Evolutionary conservation across 1,284 basidiomycete species (phyloP).

Genomic region (Boletus calvinii): DNA sequence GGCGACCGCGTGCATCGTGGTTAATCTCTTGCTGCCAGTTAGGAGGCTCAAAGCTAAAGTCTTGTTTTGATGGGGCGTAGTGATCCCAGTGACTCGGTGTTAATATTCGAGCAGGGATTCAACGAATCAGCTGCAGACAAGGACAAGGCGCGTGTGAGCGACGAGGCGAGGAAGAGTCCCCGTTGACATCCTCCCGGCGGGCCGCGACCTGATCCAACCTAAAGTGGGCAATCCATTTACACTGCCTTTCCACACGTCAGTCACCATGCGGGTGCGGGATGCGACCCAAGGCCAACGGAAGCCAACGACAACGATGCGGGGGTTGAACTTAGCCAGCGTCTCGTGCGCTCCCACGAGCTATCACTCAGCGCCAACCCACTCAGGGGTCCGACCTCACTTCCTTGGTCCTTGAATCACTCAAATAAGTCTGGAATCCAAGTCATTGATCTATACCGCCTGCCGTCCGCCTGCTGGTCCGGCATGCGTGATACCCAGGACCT

Average conservation of each 20-base stretch:
- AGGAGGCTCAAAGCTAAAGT: background rate
- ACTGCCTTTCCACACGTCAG: slow-evolving; percentile 11
- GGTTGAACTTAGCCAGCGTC: slow-evolving; percentile 3
- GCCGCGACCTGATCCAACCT: slow-evolving; percentile 10
- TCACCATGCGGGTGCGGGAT: slow-evolving; percentile 10
- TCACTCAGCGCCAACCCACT: slow-evolving; percentile 32
- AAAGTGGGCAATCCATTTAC: slow-evolving; percentile 9
- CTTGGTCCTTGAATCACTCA: slow-evolving; percentile 28
- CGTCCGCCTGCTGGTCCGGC: slow-evolving; percentile 34
- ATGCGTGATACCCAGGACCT: slow-evolving; percentile 33
- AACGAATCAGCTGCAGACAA: slow-evolving; percentile 16
- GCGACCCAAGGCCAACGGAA: background rate
- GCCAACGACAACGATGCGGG: slow-evolving; percentile 8
- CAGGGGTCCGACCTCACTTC: slow-evolving; percentile 32
- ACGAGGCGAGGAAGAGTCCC: slow-evolving; percentile 20
- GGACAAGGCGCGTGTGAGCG: slow-evolving; percentile 27
- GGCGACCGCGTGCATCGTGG: slow-evolving; percentile 22
- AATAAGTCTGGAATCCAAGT: slow-evolving; percentile 33
- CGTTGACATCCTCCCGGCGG: background rate
- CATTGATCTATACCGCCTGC: slow-evolving; percentile 36
- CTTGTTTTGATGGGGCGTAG: slow-evolving; percentile 10
- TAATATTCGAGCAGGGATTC: slow-evolving; percentile 12
- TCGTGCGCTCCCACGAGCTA: slow-evolving; percentile 31
- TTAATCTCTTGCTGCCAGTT: slow-evolving; percentile 24
- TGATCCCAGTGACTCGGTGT: slow-evolving; percentile 16